Base-by-base conservation (phyloP, 169 alveolate species). In the Plasmodium blacklocki region DNA sequence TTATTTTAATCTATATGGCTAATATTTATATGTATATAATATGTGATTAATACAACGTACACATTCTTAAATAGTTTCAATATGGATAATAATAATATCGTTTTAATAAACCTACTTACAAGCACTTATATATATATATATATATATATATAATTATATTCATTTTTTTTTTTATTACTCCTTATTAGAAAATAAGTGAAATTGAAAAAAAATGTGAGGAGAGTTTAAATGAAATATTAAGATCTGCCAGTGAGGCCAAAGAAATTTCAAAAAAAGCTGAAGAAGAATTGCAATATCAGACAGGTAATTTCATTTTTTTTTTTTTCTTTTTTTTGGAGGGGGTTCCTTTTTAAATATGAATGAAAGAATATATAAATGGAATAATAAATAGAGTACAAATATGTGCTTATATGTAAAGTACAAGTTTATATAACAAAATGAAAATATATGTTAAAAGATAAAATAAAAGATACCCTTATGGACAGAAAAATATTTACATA, bases 251-350 rank as follows among this genome's bases (percentile, higher is more conserved):
- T 86, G 92, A 86, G 59, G 92, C 45, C 5, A 86, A 72, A 15
- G 92, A 86, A 66, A 86, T 86, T 58, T 86, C 92, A 9, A 86
- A 86, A 86, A 86, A 86, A 54, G 92, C 92, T 52, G 92, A 86
- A 71, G 72, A 71, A 52, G 92, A 86, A 66, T 66, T 86, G 39
- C 78, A 86, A 49, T 87, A 71, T 2, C 92, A 86, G 60, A 86
- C 92, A 73, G 92, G 92, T 86, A 71, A 71, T 32, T 54, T 5
- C 14, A 54, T 54, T 54, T 15, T 54, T 7, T 32, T 32, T 32
- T 32, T 32, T 0, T 32, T 32, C 3, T 32, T 32, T 32, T 32
- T 32, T 32, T 1, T 5, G 43, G 43, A 6, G 7, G 7, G 5
- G 43, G 6, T 32, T 32, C 43, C 1, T 32, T 32, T 32, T 32